These are phyloP conservation scores for Trypanosoma cruzi DNA, from an alignment of 208 protist species.

Conservation along the genomic window DNA sequence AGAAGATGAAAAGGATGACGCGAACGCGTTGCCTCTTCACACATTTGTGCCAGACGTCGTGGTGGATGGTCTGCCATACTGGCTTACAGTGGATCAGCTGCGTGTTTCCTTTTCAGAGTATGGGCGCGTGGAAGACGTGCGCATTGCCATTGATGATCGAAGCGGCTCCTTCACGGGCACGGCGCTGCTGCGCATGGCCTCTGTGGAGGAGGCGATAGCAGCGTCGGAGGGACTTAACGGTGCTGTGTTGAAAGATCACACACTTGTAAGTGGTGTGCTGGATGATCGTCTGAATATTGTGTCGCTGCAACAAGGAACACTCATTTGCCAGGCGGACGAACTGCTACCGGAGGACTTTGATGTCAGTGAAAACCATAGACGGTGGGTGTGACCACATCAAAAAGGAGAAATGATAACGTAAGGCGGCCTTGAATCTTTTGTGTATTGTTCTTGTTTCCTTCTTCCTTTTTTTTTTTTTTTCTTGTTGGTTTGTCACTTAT, in stretches of 20 bases:
- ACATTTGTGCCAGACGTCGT: conserved; percentile 81
- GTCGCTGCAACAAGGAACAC: conserved; percentile 53
- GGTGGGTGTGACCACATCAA: conserved; percentile 56
- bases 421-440: conserved; percentile 10
- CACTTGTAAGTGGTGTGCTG: conserved; percentile 63
- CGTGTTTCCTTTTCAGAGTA: conserved; percentile 68
- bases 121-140: conserved; percentile 55
- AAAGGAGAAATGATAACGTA: neutral
- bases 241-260: conserved; percentile 41
- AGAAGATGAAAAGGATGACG: conserved; percentile 7
- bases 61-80: conserved; percentile 84
- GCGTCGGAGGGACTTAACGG: conserved; percentile 67
- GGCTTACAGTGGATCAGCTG: conserved; percentile 77
- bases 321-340: conserved; percentile 34
- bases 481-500: no score
- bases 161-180: conserved; percentile 80
- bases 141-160: conserved; percentile 70
- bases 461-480: conserved; percentile 3
- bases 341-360: conserved; percentile 32
- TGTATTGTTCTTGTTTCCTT: neutral
- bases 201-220: conserved; percentile 60
- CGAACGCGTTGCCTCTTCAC: neutral
- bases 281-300: conserved; percentile 71
- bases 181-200: conserved; percentile 76
- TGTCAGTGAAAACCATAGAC: conserved; percentile 59